phyloP scores from a whole-genome alignment of 2,329 filamentous ascomycete species.

The Aspergillus vadensis region DNA sequence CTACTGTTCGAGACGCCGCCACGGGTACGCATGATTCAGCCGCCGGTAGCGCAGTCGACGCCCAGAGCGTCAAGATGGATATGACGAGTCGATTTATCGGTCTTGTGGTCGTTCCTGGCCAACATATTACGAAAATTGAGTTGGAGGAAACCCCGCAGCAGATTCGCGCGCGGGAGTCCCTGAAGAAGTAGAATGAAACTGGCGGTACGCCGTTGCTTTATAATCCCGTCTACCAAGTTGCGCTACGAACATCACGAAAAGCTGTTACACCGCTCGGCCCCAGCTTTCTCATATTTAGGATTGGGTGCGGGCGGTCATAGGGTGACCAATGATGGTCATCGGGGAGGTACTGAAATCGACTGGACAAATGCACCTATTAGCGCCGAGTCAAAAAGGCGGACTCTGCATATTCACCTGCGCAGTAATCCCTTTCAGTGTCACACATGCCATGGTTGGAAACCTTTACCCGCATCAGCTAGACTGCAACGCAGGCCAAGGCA shows the following conservation, averaged over 20 bases:
- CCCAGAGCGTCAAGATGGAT: slow-evolving; percentile 58
- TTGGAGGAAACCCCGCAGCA: slow-evolving; percentile 63
- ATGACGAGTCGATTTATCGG: slow-evolving; percentile 87
- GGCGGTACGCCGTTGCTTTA: slow-evolving; percentile 10
- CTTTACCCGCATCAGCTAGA: slow-evolving; percentile 5
- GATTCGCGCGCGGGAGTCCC: slow-evolving; percentile 21
- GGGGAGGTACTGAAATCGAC: not conserved
- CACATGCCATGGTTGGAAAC: not conserved
- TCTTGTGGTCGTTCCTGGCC: slow-evolving; percentile 83
- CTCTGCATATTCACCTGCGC: slow-evolving; percentile 4
- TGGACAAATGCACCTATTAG: not conserved
- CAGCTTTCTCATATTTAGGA: not conserved
- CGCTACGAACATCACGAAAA: not conserved
- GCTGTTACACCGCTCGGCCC: not conserved
- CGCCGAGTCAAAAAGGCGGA: not conserved
- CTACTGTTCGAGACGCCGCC: slow-evolving; percentile 47
- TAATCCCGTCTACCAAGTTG: not conserved
- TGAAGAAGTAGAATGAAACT: slow-evolving; percentile 19
- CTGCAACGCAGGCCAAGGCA: slow-evolving; percentile 12
- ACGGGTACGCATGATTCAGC: slow-evolving; percentile 34
- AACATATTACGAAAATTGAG: slow-evolving; percentile 84
- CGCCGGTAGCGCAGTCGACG: slow-evolving; percentile 19
- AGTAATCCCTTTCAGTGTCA: not conserved
- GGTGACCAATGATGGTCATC: not conserved
- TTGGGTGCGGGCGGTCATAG: not conserved